phyloP scores from a whole-genome alignment of 169 alveolate species.

The Blepharisma undulans region DNA sequence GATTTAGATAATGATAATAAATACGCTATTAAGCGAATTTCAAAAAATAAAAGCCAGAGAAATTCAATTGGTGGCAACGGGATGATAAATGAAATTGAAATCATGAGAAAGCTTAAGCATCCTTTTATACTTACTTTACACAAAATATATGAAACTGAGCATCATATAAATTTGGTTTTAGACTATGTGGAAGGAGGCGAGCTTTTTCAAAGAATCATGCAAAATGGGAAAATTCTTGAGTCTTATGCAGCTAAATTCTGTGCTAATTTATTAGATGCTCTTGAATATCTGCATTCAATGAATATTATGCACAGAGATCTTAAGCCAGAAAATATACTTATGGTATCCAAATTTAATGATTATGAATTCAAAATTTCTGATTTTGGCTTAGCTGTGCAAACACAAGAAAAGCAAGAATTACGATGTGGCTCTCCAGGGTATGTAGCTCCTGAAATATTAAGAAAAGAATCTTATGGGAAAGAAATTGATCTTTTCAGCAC shows the following conservation, averaged over 20 bases:
- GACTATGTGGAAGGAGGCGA: conserved; percentile 73
- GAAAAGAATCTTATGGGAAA: conserved; percentile 77
- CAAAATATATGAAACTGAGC: conserved; percentile 15
- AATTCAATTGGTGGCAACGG: not conserved
- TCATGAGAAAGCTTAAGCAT: not conserved
- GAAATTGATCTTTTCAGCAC: conserved; percentile 86
- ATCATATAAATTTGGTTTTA: not conserved
- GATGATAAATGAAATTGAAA: conserved; percentile 15
- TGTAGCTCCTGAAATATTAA: conserved; percentile 90
- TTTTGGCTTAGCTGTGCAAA: conserved; percentile 43
- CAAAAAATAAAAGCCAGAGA: not conserved
- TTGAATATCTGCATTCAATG: conserved; percentile 58
- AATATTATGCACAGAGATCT: conserved; percentile 72
- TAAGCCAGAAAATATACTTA: conserved; percentile 70
- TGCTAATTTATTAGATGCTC: conserved; percentile 56
- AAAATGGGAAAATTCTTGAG: conserved; percentile 46
- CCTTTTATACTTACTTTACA: not conserved
- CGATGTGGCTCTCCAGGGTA: conserved; percentile 54
- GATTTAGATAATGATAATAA: not conserved
- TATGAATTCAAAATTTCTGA: conserved; percentile 38
- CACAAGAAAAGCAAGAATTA: conserved; percentile 23
- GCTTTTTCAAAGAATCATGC: conserved; percentile 46
- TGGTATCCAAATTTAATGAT: not conserved
- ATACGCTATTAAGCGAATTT: not conserved
- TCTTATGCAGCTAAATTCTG: conserved; percentile 57